phyloP scores from a whole-genome alignment of 305 asterid genomes.

The Ajuga reptans region DNA sequence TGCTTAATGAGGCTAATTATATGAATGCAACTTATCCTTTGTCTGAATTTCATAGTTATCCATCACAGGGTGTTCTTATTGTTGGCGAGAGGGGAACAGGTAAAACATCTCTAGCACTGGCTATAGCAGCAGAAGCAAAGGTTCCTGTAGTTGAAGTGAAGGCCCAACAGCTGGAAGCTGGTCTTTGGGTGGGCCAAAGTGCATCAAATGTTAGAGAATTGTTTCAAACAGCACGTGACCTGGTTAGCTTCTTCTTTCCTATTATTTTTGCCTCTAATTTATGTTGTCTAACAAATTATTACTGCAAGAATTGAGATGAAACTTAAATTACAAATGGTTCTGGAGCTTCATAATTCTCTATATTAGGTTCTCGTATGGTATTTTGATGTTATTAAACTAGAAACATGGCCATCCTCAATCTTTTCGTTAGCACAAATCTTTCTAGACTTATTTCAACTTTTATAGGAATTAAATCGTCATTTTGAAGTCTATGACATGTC shows the following conservation, averaged over 20 bases:
- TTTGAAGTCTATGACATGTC: background rate
- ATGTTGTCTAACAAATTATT: slow-evolving; percentile 1
- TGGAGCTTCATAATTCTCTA: slow-evolving; percentile 2
- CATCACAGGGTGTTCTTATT: slow-evolving; percentile 83
- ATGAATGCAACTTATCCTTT: slow-evolving; percentile 10
- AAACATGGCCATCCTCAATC: background rate
- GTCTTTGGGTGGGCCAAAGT: slow-evolving; percentile 98
- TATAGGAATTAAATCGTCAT: background rate
- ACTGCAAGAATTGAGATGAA: background rate
- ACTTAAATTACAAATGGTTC: background rate
- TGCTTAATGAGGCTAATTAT: background rate
- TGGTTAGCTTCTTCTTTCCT: slow-evolving; percentile 45
- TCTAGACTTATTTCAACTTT: background rate
- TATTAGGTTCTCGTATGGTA: background rate
- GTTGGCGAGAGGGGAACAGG: slow-evolving; percentile 99
- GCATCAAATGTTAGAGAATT: slow-evolving; percentile 94
- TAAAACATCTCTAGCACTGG: slow-evolving; percentile 85
- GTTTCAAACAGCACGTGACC: slow-evolving; percentile 96
- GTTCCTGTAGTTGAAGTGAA: slow-evolving; percentile 92
- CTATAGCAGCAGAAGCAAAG: slow-evolving; percentile 96
- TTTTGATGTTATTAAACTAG: slow-evolving; percentile 6
- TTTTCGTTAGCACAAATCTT: slow-evolving; percentile 5
- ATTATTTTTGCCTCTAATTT: slow-evolving; percentile 9
- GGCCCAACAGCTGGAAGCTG: slow-evolving; percentile 90
- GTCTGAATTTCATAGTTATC: slow-evolving; percentile 26